A percentile compares a stretch with the other conserved stretches of the same genome.
Evolutionary conservation across 768 basidiomycete genomes (phyloP).

Genomic region (Auriscalpium microsporum): DNA sequence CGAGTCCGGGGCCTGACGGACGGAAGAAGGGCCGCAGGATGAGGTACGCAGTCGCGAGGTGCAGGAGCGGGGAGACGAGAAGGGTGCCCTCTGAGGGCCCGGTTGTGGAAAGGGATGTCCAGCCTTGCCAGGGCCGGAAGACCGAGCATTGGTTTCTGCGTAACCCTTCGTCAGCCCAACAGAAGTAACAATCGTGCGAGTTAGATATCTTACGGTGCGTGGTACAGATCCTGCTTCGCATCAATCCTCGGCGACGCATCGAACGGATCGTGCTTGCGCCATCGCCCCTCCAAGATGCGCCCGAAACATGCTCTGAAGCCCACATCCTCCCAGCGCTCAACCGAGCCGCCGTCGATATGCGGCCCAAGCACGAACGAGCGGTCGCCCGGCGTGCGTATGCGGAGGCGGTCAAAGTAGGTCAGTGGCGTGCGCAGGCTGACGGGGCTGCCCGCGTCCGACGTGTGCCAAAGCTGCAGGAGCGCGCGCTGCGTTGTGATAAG

Average conservation of each 20-base stretch:
- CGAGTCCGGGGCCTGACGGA: slow-evolving; percentile 26
- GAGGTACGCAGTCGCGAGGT: slow-evolving; percentile 60
- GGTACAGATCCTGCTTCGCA: slow-evolving; percentile 30
- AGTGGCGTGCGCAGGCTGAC: slow-evolving; percentile 49
- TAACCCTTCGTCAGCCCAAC: background rate
- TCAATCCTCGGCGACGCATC: slow-evolving; percentile 50
- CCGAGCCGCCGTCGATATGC: slow-evolving; percentile 53
- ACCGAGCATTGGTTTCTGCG: slow-evolving; percentile 17
- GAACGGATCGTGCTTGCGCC: slow-evolving; percentile 61
- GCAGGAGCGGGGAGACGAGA: slow-evolving; percentile 58
- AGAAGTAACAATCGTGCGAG: background rate
- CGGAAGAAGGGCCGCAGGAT: slow-evolving; percentile 74
- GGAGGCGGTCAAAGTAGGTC: slow-evolving; percentile 70
- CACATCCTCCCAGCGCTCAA: slow-evolving; percentile 70
- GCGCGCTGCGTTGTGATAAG: slow-evolving; percentile 48
- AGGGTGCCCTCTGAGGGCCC: slow-evolving; percentile 63
- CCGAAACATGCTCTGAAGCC: slow-evolving; percentile 50
- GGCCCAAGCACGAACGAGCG: slow-evolving; percentile 58
- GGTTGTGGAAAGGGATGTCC: slow-evolving; percentile 36
- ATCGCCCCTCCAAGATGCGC: slow-evolving; percentile 52
- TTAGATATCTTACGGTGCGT: slow-evolving; percentile 3
- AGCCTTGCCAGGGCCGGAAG: slow-evolving; percentile 60
- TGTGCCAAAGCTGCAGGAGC: slow-evolving; percentile 53
- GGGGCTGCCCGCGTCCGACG: slow-evolving; percentile 32
- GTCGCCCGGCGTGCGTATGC: slow-evolving; percentile 68